Evolutionary conservation across 148 eudicot species (phyloP), one percentile per base, ranked within the genome.

Genomic region (Rheum nobile): DNA sequence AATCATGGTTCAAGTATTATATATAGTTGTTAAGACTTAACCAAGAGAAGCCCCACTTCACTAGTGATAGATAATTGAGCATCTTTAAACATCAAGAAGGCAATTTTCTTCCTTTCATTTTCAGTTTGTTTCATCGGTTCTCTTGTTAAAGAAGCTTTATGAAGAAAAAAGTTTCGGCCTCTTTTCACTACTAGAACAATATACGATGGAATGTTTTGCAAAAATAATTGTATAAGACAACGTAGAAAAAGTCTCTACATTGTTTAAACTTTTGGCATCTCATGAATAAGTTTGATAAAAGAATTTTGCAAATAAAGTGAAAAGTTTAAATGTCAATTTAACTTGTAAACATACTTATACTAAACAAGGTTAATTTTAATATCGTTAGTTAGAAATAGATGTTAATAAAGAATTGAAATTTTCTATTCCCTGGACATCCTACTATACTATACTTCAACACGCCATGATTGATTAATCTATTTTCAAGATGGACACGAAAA

Each of bases 21-120:
- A 1, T 50, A 21, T n/a, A 50, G 57, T 24, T 55, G 63, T 22
- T 55, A 55, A 55, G 29, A 55, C 6, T 48, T n/a, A 1, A 41
- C 0, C 22, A 57, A 28, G 16, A 71, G 21, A 65, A 34, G 11
- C 21, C 70, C 70, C 70, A 65, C 70, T 65, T 65, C 21, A 65
- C 0, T 11, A 12, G 38, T 65, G 39, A 32, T 24, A 16, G 70
- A 65, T 65, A 17, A 65, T 28, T 65, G 70, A 65, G 70, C 70
- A 65, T 65, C 41, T 65, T 65, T 65, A 16, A 28, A 32, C 70
- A 65, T 65, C 70, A 65, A 65, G 35, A 4, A 29, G 19, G 22
- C 39, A 31, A 65, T 32, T 65, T 65, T 65, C 41, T 65, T 65
- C 22, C 70, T 65, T 65, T 65, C 70, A 65, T 34, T 65, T 65